These are phyloP conservation scores for Cryphonectria nitschkei DNA, from an alignment of 2,329 filamentous ascomycete species.

Conservation along the genomic window DNA sequence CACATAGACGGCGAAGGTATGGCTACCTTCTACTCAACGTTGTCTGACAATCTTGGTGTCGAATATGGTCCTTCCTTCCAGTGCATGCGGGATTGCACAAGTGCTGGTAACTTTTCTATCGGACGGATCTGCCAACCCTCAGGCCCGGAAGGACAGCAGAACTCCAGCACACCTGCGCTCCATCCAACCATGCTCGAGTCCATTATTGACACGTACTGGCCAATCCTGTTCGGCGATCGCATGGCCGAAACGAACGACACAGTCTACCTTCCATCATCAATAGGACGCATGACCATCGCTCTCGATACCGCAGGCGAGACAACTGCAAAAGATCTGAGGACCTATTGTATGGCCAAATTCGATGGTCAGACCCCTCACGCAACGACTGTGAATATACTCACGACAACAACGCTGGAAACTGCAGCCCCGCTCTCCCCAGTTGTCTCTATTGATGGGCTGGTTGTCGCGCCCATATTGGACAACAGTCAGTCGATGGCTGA, in stretches of 20 bases:
- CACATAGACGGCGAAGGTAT: constrained; percentile 28
- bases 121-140: constrained; percentile 37
- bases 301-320: constrained; percentile 35
- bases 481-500: constrained; percentile 32
- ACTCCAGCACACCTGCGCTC: constrained; percentile 45
- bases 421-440: constrained; percentile 38
- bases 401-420: constrained; percentile 31
- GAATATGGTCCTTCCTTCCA: constrained; percentile 57
- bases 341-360: constrained; percentile 35
- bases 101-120: constrained; percentile 39
- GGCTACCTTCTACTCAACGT: constrained; percentile 48
- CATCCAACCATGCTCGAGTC: constrained; percentile 47
- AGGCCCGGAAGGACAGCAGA: constrained; percentile 42
- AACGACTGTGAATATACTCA: constrained; percentile 43
- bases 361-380: constrained; percentile 38
- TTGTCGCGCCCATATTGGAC: constrained; percentile 47
- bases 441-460: constrained; percentile 41
- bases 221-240: constrained; percentile 37
- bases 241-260: constrained; percentile 38
- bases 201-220: constrained; percentile 48
- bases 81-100: constrained; percentile 50
- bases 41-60: constrained; percentile 49
- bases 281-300: constrained; percentile 44
- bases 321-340: constrained; percentile 27
- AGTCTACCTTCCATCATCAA: constrained; percentile 48